These are phyloP conservation scores for Backusella tuberculispora DNA, from an alignment of 192 early-diverging fungal species.

Conservation along the genomic window DNA sequence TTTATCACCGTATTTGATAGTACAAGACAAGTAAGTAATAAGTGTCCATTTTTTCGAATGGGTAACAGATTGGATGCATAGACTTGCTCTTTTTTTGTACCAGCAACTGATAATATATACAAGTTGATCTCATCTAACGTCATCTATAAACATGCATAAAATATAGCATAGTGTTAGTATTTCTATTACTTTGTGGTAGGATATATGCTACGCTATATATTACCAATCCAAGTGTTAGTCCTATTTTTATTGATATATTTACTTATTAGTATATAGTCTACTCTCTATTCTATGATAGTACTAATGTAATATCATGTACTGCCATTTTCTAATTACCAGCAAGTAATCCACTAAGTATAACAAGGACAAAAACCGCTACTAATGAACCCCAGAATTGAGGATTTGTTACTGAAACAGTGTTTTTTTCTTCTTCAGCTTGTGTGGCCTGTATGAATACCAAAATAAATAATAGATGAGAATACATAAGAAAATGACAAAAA, in stretches of 20 bases:
- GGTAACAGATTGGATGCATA: constrained; percentile 80
- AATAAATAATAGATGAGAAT: neutral
- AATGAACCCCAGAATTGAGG: constrained; percentile 19
- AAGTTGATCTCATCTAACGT: constrained; percentile 80
- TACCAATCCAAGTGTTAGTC: constrained; percentile 47
- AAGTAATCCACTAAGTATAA: constrained; percentile 12
- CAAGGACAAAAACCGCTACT: neutral
- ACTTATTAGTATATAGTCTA: neutral
- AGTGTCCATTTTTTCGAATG: constrained; percentile 84
- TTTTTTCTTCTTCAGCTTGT: neutral
- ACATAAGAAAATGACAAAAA: neutral
- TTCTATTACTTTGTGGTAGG: too few relatives aligned
- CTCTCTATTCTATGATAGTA: too few relatives aligned
- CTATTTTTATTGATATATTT: constrained; percentile 18
- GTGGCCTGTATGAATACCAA: neutral
- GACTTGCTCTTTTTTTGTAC: constrained; percentile 62
- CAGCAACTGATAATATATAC: constrained; percentile 77
- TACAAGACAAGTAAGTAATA: constrained; percentile 84
- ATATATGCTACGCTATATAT: neutral
- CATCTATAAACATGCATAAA: constrained; percentile 49
- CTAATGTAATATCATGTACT: too few relatives aligned
- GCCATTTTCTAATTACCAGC: constrained; percentile 9
- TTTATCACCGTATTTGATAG: constrained; percentile 89
- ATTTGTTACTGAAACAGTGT: neutral
- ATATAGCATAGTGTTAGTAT: neutral